Percentiles rank a stretch among this genome's conserved stretches.
Conservation (phyloP, 352 stramenopile genomes). For the Phytophthora uliginosa region DNA sequence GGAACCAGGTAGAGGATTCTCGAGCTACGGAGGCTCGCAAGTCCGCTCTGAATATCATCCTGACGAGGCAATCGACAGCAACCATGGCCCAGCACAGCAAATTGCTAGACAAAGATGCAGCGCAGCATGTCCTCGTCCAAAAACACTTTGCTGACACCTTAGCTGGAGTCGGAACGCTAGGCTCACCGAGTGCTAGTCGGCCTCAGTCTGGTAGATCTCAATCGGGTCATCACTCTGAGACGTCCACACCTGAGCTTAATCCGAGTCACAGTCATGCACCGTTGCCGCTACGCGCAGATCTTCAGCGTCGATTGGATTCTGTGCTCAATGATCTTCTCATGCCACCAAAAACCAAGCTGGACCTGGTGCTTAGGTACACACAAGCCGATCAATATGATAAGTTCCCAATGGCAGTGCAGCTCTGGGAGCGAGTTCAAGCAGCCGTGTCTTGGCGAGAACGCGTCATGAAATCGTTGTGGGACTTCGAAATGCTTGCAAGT, state of each 20-base stretch:
- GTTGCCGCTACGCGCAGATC: conserved; percentile 61
- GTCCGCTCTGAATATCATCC: conserved; percentile 57
- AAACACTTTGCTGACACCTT: conserved; percentile 50
- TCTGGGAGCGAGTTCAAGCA: conserved; percentile 67
- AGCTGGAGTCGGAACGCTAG: background rate
- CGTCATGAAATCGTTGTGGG: conserved; percentile 48
- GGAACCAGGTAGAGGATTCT: conserved; percentile 27
- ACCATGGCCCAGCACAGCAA: conserved; percentile 43
- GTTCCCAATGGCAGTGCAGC: conserved; percentile 65
- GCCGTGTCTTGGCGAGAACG: conserved; percentile 56
- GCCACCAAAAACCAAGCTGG: conserved; percentile 64
- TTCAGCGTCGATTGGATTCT: conserved; percentile 70
- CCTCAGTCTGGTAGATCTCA: conserved; percentile 7
- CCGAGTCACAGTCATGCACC: conserved; percentile 45
- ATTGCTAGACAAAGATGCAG: conserved; percentile 49
- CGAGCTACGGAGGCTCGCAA: conserved; percentile 42
- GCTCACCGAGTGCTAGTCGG: conserved; percentile 1
- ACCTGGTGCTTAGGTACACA: conserved; percentile 86
- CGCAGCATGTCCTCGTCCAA: conserved; percentile 53
- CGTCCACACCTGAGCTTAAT: background rate
- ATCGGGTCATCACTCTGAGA: background rate
- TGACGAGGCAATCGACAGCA: conserved; percentile 32
- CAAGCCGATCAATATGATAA: conserved; percentile 64
- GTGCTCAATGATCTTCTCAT: conserved; percentile 59
- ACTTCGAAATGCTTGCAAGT: conserved; percentile 71